Evolutionary conservation across 2,329 filamentous ascomycete species (phyloP), one percentile per base, ranked within the genome.

Genomic region (Hirsutella rhossiliensis): DNA sequence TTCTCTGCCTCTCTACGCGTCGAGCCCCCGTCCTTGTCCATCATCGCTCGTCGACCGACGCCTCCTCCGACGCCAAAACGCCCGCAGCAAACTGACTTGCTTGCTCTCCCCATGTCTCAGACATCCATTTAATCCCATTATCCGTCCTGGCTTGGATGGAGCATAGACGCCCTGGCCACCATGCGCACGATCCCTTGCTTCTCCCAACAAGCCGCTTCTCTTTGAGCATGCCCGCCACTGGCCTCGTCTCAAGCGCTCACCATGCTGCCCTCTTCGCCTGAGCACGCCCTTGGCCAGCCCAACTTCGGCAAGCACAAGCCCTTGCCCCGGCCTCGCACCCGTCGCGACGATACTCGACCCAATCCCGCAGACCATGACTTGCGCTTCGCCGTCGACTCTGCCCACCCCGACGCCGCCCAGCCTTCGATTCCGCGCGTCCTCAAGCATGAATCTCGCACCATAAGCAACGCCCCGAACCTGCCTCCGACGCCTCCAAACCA

Each of bases 401-500:
- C 49, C 42, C 48, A 49, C n/a, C 42, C 47, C 17, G 47, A 53
- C 30, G 53, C 52, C 48, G 60, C 58, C 40, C 63, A 64, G 41
- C 52, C 61, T 13, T 57, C 63, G 13, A 68, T 60, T 47, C 59
- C 65, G 11, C 62, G 62, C 45, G 62, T 56, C 18, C 56, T 66
- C 42, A 68, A 64, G 49, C 67, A 66, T 48, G 65, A 70, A 44
- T 55, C 63, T 39, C 62, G 60, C 43, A 63, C 62, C 37, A 63
- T 68, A 48, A 62, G 62, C 41, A 63, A 61, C 32, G 68, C 71
- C 2, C 71, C 71, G 17, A 69, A 70, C 50, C 62, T 74, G 32
- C 78, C 78, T 36, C 78, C 78, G n/a, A 82, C 78, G 23, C 78
- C 78, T 40, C 78, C 78, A 15, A 70, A 71, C 40, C 73, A 78